Conservation (phyloP, 2,329 filamentous ascomycete species). For the Keithomyces neogunnii region DNA sequence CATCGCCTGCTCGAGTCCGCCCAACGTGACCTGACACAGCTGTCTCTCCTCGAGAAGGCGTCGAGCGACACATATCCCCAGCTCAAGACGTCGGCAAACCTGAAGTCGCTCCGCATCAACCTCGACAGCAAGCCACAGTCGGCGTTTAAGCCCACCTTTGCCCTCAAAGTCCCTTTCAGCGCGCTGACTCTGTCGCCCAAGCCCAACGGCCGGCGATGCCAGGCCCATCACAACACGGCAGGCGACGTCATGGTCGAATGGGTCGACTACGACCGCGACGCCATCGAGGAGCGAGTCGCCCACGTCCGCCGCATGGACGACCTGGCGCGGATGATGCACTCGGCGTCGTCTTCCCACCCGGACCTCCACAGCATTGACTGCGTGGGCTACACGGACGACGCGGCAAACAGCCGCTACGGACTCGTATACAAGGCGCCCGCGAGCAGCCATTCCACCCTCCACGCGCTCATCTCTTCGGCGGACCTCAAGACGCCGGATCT, state of each 20-base stretch:
- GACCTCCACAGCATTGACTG: conserved; percentile 39
- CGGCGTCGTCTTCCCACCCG: conserved; percentile 33
- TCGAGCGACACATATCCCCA: conserved; percentile 32
- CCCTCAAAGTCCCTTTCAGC: conserved; percentile 28
- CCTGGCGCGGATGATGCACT: conserved; percentile 38
- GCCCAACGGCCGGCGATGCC: conserved; percentile 16
- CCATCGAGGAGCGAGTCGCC: conserved; percentile 31
- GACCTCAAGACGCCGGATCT: conserved; percentile 36
- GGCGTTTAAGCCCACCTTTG: conserved; percentile 33
- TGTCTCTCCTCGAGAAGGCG: conserved; percentile 33
- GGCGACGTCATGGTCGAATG: conserved; percentile 34
- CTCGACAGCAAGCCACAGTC: conserved; percentile 31
- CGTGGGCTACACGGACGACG: conserved; percentile 37
- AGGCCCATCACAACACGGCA: conserved; percentile 23
- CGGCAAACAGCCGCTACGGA: conserved; percentile 28
- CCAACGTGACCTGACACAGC: conserved; percentile 30
- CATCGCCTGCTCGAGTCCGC: conserved; percentile 37
- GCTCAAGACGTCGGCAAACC: conserved; percentile 31
- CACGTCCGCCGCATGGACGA: conserved; percentile 37
- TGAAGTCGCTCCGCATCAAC: conserved; percentile 39
- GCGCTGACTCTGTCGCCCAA: conserved; percentile 15
- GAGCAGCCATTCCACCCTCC: conserved; percentile 28
- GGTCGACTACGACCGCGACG: conserved; percentile 35
- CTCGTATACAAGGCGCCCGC: conserved; percentile 32
- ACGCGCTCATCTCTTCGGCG: conserved; percentile 28